phyloP scores from a whole-genome alignment of 2,329 filamentous ascomycete genomes.

The Sclerotinia nivalis region DNA sequence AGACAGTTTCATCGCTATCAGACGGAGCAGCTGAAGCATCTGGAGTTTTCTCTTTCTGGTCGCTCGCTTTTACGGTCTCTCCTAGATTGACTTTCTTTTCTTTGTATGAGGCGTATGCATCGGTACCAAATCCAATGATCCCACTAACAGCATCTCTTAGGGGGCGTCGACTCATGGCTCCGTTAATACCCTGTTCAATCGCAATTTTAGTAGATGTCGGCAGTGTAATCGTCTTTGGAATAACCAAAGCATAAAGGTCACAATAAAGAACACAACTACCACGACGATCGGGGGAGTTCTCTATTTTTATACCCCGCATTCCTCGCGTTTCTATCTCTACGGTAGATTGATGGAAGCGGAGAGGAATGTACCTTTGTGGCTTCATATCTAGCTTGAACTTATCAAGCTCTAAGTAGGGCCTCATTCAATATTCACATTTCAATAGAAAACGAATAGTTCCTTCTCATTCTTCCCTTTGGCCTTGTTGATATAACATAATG shows the following conservation, averaged over 20 bases:
- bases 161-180: neutral
- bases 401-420: neutral
- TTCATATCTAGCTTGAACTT: neutral
- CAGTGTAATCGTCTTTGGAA: neutral
- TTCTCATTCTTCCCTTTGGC: neutral
- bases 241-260: no score
- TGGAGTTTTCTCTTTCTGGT: neutral
- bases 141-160: slow-evolving; percentile 5
- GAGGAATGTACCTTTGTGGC: slow-evolving; percentile 15
- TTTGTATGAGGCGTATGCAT: slow-evolving; percentile 13
- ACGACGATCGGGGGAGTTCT: neutral
- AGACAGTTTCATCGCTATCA: neutral
- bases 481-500: neutral
- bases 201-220: neutral
- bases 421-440: neutral
- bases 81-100: neutral
- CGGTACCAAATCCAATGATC: slow-evolving; percentile 2
- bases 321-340: neutral
- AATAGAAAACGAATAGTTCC: neutral
- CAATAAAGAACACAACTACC: neutral
- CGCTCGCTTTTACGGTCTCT: neutral
- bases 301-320: slow-evolving; percentile 15
- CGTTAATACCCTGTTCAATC: neutral
- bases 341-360: neutral
- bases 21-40: neutral